Evolutionary conservation across 1,284 basidiomycete genomes (phyloP).

Genomic region (Mrakiaceae sp.): DNA sequence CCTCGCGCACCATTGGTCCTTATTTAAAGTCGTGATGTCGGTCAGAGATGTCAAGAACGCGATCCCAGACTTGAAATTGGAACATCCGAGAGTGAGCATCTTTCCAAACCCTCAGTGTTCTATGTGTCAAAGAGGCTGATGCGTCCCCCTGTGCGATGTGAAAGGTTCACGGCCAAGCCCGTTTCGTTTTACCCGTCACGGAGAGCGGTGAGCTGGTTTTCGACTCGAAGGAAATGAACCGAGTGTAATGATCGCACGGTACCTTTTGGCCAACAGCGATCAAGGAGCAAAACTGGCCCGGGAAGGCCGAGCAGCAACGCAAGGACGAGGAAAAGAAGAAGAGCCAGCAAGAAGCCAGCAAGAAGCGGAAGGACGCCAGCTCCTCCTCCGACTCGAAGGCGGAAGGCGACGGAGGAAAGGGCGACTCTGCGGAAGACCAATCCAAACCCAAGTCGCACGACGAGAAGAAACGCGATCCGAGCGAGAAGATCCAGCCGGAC

Average conservation of each 20-base stretch:
- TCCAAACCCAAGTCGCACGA: neutral
- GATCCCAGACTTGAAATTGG: conserved; percentile 16
- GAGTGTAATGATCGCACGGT: neutral
- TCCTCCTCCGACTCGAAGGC: too few relatives aligned
- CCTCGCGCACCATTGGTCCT: too few relatives aligned
- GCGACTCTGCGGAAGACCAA: neutral
- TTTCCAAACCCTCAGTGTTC: neutral
- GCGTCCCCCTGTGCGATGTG: neutral
- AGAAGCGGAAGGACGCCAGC: too few relatives aligned
- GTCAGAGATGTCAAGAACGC: conserved; percentile 18
- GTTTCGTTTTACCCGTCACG: conserved; percentile 5
- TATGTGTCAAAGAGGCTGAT: too few relatives aligned
- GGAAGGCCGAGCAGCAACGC: conserved; percentile 23
- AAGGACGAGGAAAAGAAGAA: conserved; percentile 23
- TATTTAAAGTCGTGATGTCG: conserved; percentile 13
- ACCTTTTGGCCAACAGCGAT: conserved; percentile 14
- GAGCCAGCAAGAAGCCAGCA: neutral
- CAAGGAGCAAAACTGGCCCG: conserved; percentile 21
- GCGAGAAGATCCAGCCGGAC: neutral
- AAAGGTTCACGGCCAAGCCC: conserved; percentile 5
- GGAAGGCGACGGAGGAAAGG: neutral
- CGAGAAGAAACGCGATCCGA: neutral
- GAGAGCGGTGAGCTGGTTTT: too few relatives aligned
- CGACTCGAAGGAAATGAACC: too few relatives aligned
- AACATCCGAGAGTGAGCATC: conserved; percentile 17